Evolutionary conservation across 495 filamentous ascomycete species (phyloP).

Genomic region (Tuber melanosporum): DNA sequence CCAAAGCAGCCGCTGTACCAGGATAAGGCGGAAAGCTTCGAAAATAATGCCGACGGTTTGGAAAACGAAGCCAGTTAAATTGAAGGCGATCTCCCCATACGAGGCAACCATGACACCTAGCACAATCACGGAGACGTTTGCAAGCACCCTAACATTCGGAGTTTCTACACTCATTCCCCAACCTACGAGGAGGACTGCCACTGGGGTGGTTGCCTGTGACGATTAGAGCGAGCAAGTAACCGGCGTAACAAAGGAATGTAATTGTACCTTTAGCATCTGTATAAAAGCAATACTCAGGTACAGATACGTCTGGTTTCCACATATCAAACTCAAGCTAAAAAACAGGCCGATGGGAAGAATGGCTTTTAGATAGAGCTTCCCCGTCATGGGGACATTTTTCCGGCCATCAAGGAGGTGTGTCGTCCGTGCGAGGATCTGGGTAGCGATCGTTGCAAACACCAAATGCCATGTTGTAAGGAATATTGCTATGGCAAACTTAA

Average conservation of each 20-base stretch:
- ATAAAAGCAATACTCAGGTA: slow-evolving; percentile 93
- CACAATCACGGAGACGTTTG: slow-evolving; percentile 83
- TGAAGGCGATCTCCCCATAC: slow-evolving; percentile 87
- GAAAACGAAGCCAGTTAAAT: slow-evolving; percentile 77
- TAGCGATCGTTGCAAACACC: slow-evolving; percentile 80
- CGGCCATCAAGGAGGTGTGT: slow-evolving; percentile 81
- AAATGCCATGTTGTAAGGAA: slow-evolving; percentile 92
- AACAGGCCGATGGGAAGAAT: slow-evolving; percentile 90
- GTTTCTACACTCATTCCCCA: slow-evolving; percentile 75
- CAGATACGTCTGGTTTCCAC: slow-evolving; percentile 85
- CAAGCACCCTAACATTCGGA: slow-evolving; percentile 69
- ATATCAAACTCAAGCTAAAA: slow-evolving; percentile 91
- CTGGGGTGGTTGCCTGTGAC: slow-evolving; percentile 74
- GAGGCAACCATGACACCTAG: slow-evolving; percentile 85
- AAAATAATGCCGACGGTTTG: slow-evolving; percentile 78
- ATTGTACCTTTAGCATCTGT: slow-evolving; percentile 86
- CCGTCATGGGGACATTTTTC: slow-evolving; percentile 89
- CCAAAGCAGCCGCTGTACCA: slow-evolving; percentile 85
- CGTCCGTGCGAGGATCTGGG: slow-evolving; percentile 78
- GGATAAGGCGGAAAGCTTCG: slow-evolving; percentile 82
- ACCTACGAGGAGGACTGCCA: slow-evolving; percentile 75
- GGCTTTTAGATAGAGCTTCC: slow-evolving; percentile 77
- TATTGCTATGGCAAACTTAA: slow-evolving; percentile 43
- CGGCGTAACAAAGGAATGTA: background rate
- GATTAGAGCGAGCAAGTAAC: slow-evolving; percentile 36